Conservation (phyloP, 108 stramenopile species). For the Nitzschia sp. region DNA sequence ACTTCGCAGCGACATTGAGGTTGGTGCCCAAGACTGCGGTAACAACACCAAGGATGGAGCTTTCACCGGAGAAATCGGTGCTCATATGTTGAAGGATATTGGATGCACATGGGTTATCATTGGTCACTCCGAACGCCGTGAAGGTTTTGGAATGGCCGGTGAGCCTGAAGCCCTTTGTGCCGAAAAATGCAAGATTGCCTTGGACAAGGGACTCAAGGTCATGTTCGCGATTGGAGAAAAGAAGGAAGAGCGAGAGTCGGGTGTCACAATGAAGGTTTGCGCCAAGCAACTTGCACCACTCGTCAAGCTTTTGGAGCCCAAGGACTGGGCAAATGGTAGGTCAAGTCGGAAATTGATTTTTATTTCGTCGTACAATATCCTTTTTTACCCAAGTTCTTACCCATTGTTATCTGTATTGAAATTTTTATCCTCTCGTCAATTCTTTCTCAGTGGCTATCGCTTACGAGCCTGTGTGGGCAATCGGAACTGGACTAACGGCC, state of each 20-base stretch:
- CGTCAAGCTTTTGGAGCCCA: constrained; percentile 61
- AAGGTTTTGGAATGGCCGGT: constrained; percentile 90
- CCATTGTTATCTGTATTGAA: too few relatives aligned
- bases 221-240: constrained; percentile 98
- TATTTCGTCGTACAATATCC: not conserved
- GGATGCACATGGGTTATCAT: constrained; percentile 97
- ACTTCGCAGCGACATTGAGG: constrained; percentile 79
- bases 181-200: constrained; percentile 93
- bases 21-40: constrained; percentile 87
- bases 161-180: constrained; percentile 93
- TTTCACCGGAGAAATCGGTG: constrained; percentile 95
- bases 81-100: constrained; percentile 87
- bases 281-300: constrained; percentile 85
- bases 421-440: not conserved
- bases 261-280: constrained; percentile 90
- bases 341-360: not conserved
- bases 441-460: constrained; percentile 80
- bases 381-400: not conserved
- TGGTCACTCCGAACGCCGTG: constrained; percentile 98
- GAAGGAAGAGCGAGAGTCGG: constrained; percentile 96
- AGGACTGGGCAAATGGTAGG: constrained; percentile 78
- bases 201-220: constrained; percentile 95
- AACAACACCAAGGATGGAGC: constrained; percentile 80
- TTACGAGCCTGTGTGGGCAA: constrained; percentile 92
- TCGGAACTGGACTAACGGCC: constrained; percentile 99